A percentile compares a stretch with the other conserved stretches of the same genome.
Conservation (phyloP, 495 filamentous ascomycete genomes). For the Talaromyces trachyspermus region DNA sequence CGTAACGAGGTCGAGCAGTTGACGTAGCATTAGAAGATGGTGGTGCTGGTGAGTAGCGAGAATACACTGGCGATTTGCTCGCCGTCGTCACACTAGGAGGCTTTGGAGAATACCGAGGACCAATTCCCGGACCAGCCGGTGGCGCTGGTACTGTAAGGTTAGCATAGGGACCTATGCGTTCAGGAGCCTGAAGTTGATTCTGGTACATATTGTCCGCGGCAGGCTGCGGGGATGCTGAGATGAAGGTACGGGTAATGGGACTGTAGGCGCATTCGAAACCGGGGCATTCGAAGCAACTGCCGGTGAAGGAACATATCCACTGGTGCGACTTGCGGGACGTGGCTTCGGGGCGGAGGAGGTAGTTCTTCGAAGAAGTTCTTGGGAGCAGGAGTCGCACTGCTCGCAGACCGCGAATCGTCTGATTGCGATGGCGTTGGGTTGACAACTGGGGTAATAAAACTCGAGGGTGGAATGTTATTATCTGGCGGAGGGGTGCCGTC, state of each 20-base stretch:
- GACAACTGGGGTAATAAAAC: conserved; percentile 21
- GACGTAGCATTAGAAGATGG: conserved; percentile 49
- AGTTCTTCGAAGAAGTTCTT: conserved; percentile 86
- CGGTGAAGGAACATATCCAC: conserved; percentile 46
- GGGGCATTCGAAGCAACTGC: conserved; percentile 13
- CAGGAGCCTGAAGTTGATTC: conserved; percentile 42
- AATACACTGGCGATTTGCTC: conserved; percentile 25
- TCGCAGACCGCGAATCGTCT: conserved; percentile 1
- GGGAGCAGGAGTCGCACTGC: conserved; percentile 13
- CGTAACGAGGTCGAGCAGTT: conserved; percentile 39
- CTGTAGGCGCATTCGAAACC: conserved; percentile 13
- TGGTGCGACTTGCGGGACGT: conserved; percentile 31
- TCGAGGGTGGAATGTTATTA: conserved; percentile 44
- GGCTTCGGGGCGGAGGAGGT: conserved; percentile 55
- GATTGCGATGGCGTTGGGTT: conserved; percentile 12
- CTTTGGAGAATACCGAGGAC: conserved; percentile 34
- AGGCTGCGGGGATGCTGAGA: conserved; percentile 23
- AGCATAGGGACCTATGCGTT: conserved; percentile 59
- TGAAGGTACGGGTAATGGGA: conserved; percentile 21
- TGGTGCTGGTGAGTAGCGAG: conserved; percentile 34
- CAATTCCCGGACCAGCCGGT: conserved; percentile 28
- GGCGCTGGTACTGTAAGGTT: conserved; percentile 28
- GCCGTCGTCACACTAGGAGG: conserved; percentile 25
- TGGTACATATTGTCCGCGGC: conserved; percentile 38
- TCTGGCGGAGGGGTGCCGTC: conserved; percentile 44